Conservation (phyloP, 202 grass and related monocot genomes). For the Carex sylvatica region DNA sequence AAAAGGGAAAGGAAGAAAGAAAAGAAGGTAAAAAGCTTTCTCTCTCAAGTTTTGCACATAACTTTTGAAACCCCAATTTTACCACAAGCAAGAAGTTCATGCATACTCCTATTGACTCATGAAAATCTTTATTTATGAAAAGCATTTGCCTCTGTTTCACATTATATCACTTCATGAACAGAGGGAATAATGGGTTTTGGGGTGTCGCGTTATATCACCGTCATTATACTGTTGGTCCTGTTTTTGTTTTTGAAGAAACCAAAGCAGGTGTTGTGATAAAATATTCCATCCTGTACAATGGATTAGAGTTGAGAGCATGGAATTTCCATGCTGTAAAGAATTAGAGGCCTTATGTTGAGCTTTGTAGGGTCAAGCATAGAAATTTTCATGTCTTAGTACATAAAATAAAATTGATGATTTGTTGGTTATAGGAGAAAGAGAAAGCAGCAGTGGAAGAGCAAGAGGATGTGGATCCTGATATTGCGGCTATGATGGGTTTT, state of each 20-base stretch:
- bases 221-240: not conserved
- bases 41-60: not conserved
- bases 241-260: not conserved
- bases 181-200: not conserved
- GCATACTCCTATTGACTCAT: not conserved
- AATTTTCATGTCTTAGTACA: not conserved
- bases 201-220: not conserved
- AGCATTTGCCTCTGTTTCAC: not conserved
- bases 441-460: conserved; percentile 61
- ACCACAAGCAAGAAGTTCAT: not conserved
- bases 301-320: not conserved
- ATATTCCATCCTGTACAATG: not conserved
- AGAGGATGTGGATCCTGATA: conserved; percentile 66
- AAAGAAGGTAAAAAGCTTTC: conserved; percentile 57
- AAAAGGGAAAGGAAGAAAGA: conserved; percentile 78
- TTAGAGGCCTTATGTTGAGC: not conserved
- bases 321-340: not conserved
- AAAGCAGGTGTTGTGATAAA: not conserved
- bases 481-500: conserved; percentile 83
- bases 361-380: not conserved
- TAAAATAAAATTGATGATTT: not conserved
- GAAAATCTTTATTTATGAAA: not conserved
- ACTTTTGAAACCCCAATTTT: not conserved
- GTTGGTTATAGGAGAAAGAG: conserved; percentile 52
- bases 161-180: not conserved